Evolutionary conservation across 257 asterid species (phyloP).

Genomic region (Oldenlandia corymbosa): DNA sequence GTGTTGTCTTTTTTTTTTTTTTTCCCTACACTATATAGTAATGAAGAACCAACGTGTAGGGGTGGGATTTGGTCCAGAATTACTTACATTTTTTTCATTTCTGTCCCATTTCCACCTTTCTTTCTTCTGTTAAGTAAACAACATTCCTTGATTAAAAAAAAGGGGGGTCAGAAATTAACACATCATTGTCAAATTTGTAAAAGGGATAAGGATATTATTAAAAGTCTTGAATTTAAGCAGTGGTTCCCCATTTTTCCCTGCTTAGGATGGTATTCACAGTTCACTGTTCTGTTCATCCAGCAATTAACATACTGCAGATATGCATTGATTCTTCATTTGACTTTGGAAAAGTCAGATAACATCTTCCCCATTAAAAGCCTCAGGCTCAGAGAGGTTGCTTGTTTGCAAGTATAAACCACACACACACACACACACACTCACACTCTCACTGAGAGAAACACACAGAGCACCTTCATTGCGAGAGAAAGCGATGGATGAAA

Average conservation of each 20-base stretch:
- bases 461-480: neutral
- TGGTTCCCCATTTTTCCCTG: neutral
- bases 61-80: neutral
- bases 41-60: neutral
- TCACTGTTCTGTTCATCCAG: too few species aligned
- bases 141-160: neutral
- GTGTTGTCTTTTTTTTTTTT: too few species aligned
- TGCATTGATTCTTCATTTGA: neutral
- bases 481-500: slow-evolving; percentile 18
- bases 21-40: too few species aligned
- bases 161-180: neutral
- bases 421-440: too few species aligned
- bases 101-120: too few species aligned
- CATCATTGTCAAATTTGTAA: neutral
- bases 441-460: too few species aligned
- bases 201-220: slow-evolving; percentile 3
- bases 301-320: neutral
- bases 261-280: neutral
- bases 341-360: slow-evolving; percentile 9
- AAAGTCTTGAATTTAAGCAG: neutral
- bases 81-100: neutral
- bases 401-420: neutral
- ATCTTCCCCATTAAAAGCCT: neutral
- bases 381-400: neutral
- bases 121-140: neutral